A percentile compares a stretch with the other conserved stretches of the same genome.
Evolutionary conservation across 768 basidiomycete species (phyloP).

Genomic region (Naganishia vaughanmartiniae): DNA sequence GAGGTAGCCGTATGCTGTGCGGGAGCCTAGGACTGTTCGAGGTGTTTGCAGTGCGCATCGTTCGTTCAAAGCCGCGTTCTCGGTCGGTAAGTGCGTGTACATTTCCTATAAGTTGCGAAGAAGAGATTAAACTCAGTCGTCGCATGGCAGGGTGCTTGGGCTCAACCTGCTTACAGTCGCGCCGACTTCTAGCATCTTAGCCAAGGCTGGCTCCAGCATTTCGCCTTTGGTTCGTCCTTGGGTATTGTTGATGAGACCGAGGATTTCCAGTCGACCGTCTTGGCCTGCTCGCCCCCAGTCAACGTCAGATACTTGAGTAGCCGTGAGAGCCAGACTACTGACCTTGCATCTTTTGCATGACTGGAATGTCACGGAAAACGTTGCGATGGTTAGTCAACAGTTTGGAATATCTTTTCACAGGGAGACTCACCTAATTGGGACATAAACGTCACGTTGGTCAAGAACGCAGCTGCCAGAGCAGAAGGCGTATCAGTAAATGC

Average conservation of each 20-base stretch:
- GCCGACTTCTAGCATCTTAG: slow-evolving; percentile 18
- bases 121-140: not conserved
- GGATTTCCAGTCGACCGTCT: slow-evolving; percentile 22
- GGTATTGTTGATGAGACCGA: slow-evolving; percentile 5
- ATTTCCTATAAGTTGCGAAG: not conserved
- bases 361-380: not conserved
- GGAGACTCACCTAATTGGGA: slow-evolving; percentile 7
- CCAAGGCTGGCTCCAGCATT: slow-evolving; percentile 9
- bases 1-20: slow-evolving; percentile 11
- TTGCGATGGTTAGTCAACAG: no score
- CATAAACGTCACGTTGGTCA: slow-evolving; percentile 16
- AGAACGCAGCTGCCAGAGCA: not conserved
- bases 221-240: not conserved
- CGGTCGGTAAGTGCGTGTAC: slow-evolving; percentile 10
- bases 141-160: no score
- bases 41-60: slow-evolving; percentile 7
- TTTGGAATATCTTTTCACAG: no score
- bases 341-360: slow-evolving; percentile 25
- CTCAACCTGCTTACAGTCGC: not conserved
- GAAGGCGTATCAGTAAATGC: not conserved
- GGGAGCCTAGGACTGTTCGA: slow-evolving; percentile 19
- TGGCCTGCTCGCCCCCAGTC: slow-evolving; percentile 12
- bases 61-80: not conserved
- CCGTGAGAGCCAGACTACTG: not conserved
- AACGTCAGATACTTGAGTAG: not conserved